Evolutionary conservation across 805 yeast genomes (phyloP), one percentile per base, ranked within the genome.

Genomic region (Wickerhamiella nectarea): DNA sequence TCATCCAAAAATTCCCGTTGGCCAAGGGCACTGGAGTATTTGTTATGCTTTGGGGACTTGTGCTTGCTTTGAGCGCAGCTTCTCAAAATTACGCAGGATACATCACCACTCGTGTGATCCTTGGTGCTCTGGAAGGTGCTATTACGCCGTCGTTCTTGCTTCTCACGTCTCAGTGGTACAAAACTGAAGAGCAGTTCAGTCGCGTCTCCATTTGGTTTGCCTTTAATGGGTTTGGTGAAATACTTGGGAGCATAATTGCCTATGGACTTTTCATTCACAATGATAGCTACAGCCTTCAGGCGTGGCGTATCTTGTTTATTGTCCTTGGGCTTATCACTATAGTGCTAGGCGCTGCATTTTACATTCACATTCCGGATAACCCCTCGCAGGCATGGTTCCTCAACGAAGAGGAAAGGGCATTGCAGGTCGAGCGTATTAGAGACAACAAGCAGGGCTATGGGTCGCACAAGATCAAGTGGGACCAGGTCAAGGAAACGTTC

Each of bases 101-200:
- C 24, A 61, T 72, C 62, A 61, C 68, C 3, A 56, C 66, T 1
- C 56, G 80, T 33, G 59, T 66, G 6, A 56, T 75, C 9, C 59
- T 74, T 3, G 80, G 80, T 6, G 55, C 66, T 18, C 64, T 71
- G 29, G 80, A 75, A 49, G 54, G 70, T 4, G 68, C 68, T 17
- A 68, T 75, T 18, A 69, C 75, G 20, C 81, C 83, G 2, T 70
- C 76, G 3, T 72, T 72, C 58, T 70, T 74, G 22, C 62, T 74
- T 21, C 55, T 76, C 36, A 76, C 79, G 4, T 57, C 73, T 21
- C 77, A 74, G 56, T 77, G 76, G 71, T 77, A 74, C 66, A 69
- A 62, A 46, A 49, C 58, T n/a, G 51, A 53, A 26, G 63, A 63
- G 48, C 74, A 75, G 39, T 78, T 79, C 18, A 37, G 50, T 12